Evolutionary conservation across 2,329 filamentous ascomycete genomes (phyloP), one percentile per base, ranked within the genome.

Genomic region (Aschersonia sp.): DNA sequence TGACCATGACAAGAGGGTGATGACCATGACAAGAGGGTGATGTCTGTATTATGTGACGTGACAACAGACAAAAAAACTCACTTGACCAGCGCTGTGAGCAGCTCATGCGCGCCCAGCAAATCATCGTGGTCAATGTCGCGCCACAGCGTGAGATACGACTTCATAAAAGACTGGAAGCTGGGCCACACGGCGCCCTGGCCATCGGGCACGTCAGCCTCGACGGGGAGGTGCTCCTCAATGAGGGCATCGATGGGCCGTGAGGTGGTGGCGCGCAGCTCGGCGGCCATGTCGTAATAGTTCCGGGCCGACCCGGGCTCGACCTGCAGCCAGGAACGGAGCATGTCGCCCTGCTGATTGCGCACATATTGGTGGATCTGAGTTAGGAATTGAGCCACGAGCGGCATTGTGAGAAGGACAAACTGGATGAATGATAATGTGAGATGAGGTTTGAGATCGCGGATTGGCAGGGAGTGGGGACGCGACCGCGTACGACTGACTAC

Each of bases 81-180:
- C 84, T 84, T 84, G 45, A 89, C 74, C 31, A 95, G 66, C 0
- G 75, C 76, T 52, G 79, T 86, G 47, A 95, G 73, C 56, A 83
- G 65, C 49, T 85, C 75, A 59, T 94, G 87, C 4, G 88, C 83
- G 48, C 77, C 74, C 31, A 90, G 66, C 41, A 92, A 67, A 57
- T 94, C 82, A 10, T 81, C 76, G 45, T 84, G 80, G 56, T 94
- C 74, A 32, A 90, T 81, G 57, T 94, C 86, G 48, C 88, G 72
- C 70, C 90, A 78, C 56, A 89, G 94, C 43, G 76, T 70, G 53
- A 95, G 71, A 58, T 94, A 95, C 45, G 87, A 79, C 56, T 79
- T 83, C 62, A 94, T 77, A 58, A 95, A 94, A 2, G 79, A 74
- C 45, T 83, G 71, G 60, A 95, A 87, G 1, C 83, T 78, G 0